Evolutionary conservation across 2,329 filamentous ascomycete species (phyloP), one percentile per base, ranked within the genome.

Genomic region (Trichoderma sp.): DNA sequence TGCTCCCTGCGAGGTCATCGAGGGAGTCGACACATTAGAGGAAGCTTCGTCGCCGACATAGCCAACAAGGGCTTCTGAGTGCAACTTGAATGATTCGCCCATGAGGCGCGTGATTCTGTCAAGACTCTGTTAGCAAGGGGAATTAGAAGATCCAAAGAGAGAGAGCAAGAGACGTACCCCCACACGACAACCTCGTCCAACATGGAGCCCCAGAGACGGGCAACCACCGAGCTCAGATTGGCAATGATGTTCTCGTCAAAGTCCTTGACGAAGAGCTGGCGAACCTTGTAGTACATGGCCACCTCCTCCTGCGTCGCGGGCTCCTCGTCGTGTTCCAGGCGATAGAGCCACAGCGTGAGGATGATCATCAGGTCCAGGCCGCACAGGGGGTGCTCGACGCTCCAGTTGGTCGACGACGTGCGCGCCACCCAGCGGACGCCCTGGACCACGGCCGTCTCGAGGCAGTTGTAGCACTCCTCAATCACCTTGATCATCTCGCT

Each of bases 401-500:
- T 98, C 95, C 95, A 99, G 80, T 98, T 98, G 54, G 95, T 97
- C 24, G 95, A 93, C 54, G 93, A 97, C 24, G 94, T 97, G 71
- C 93, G 90, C n/a, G 94, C 94, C 68, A 98, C 93, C 94, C 95
- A 98, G 72, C 94, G 92, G 70, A 98, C 93, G 69, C 94, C 95
- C 78, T 97, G 93, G 68, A 93, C 82, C 52, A 96, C 94, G 64
- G 94, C 94, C 56, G 95, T 97, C 78, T 98, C 94, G 73, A 99
- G 93, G 81, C 93, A 98, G 78, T 96, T 92, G 78, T 95, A 98
- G 80, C 95, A 98, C 78, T 96, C 92, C 74, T 98, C 90, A 68
- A 99, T 96, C 72, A 98, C 93, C 80, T 97, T 96, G 82, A 97
- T 91, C 94, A 98, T 98, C 78, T 98, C 94, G 73, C 90, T 88